phyloP scores from a whole-genome alignment of 2,329 filamentous ascomycete species.

The Hymenoscyphus salicellus region DNA sequence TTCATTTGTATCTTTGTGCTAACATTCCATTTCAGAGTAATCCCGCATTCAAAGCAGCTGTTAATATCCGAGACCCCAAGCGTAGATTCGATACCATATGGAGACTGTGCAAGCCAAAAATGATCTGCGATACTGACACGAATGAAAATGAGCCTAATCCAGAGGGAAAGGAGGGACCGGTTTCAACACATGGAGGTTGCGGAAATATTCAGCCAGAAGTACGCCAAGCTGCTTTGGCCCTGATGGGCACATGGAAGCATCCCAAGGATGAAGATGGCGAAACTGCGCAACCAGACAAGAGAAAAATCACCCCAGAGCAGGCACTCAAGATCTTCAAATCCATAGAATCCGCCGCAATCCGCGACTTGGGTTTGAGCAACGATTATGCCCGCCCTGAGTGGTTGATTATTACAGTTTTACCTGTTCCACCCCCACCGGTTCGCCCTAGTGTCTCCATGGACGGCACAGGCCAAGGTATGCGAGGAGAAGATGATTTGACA shows the following conservation, averaged over 20 bases:
- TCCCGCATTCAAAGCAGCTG: conserved; percentile 76
- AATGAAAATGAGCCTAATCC: conserved; percentile 67
- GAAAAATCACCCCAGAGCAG: conserved; percentile 76
- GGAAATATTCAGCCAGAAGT: conserved; percentile 88
- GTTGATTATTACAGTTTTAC: conserved; percentile 95
- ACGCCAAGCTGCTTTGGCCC: conserved; percentile 78
- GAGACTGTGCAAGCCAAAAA: conserved; percentile 86
- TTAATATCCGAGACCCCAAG: conserved; percentile 87
- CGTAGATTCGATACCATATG: conserved; percentile 90
- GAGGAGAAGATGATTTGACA: conserved; percentile 97
- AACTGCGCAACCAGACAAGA: conserved; percentile 71
- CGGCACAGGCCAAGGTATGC: conserved; percentile 84
- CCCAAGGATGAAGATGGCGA: conserved; percentile 71
- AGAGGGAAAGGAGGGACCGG: conserved; percentile 50
- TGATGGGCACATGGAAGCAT: conserved; percentile 72
- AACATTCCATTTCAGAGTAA: conserved; percentile 68
- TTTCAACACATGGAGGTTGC: conserved; percentile 77
- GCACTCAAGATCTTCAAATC: conserved; percentile 83
- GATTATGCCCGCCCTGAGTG: conserved; percentile 96
- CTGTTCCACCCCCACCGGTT: conserved; percentile 92
- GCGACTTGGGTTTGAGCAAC: conserved; percentile 84
- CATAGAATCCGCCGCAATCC: conserved; percentile 77
- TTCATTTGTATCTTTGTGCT: conserved; percentile 54
- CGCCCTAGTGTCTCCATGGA: conserved; percentile 97
- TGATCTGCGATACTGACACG: conserved; percentile 75